Conservation (phyloP, 345 rosid genomes). For the Isatis tinctoria region DNA sequence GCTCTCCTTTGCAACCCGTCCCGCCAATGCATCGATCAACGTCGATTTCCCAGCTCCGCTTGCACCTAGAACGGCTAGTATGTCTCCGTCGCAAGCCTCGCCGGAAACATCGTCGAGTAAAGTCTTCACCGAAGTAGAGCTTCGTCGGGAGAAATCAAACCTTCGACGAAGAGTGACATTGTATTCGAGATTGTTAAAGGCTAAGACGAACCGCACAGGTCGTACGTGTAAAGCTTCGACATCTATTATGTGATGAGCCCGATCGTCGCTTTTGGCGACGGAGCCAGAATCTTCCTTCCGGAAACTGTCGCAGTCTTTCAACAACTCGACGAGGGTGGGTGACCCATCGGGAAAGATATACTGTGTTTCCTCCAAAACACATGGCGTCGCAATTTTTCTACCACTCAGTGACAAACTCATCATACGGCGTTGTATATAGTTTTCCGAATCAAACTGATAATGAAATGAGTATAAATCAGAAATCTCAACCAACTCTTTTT, state of each 20-base stretch:
- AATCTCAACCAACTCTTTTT: neutral
- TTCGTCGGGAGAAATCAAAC: neutral
- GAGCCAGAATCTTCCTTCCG: neutral
- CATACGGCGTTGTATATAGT: neutral
- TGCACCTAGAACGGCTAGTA: conserved; percentile 72
- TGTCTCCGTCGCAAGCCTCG: conserved; percentile 58
- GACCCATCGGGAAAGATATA: conserved; percentile 10
- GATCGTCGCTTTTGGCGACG: conserved; percentile 6
- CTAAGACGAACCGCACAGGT: conserved; percentile 49
- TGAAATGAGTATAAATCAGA: neutral
- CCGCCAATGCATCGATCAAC: conserved; percentile 75
- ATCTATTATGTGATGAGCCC: conserved; percentile 6
- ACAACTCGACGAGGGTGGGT: conserved; percentile 15
- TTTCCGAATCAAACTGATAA: neutral
- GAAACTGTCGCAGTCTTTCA: conserved; percentile 29
- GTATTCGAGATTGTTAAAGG: conserved; percentile 65
- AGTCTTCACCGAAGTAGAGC: conserved; percentile 5
- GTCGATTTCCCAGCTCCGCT: conserved; percentile 88
- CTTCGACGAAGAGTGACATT: conserved; percentile 35
- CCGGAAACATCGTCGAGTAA: conserved; percentile 71
- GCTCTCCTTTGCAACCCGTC: conserved; percentile 64
- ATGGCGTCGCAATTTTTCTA: neutral
- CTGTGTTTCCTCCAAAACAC: neutral
- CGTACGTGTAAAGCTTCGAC: conserved; percentile 2
- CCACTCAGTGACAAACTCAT: conserved; percentile 4